Percentiles rank a stretch among this genome's conserved stretches.
Evolutionary conservation across 495 filamentous ascomycete genomes (phyloP).

Genomic region (Penicillium pulvis): DNA sequence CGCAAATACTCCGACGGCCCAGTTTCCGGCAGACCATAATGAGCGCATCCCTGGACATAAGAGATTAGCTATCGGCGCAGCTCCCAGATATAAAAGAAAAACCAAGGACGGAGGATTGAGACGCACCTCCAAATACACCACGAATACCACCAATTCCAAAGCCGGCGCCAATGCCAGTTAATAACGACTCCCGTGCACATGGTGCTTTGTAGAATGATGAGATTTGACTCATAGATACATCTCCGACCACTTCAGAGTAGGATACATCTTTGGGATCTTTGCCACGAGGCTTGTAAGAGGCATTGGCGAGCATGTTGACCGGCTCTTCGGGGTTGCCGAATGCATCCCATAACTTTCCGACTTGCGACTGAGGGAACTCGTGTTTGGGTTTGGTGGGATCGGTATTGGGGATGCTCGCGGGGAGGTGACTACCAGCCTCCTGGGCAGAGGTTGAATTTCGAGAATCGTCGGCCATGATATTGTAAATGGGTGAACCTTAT

Average conservation of each 20-base stretch:
- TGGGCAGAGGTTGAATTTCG: slow-evolving; percentile 32
- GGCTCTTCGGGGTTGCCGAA: slow-evolving; percentile 52
- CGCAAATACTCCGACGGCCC: slow-evolving; percentile 78
- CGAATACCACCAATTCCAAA: slow-evolving; percentile 71
- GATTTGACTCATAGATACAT: slow-evolving; percentile 69
- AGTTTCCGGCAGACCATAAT: slow-evolving; percentile 67
- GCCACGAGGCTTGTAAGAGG: slow-evolving; percentile 48
- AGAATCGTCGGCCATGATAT: slow-evolving; percentile 59
- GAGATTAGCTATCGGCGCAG: slow-evolving; percentile 9
- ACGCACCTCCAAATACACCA: slow-evolving; percentile 72
- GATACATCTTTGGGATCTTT: slow-evolving; percentile 47
- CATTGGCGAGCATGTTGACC: slow-evolving; percentile 51
- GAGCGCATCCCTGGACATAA: slow-evolving; percentile 41
- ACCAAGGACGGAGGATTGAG: neutral
- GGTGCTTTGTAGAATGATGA: slow-evolving; percentile 74
- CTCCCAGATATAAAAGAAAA: neutral
- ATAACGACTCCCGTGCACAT: slow-evolving; percentile 78
- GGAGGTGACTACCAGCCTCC: slow-evolving; percentile 21
- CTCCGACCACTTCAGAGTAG: slow-evolving; percentile 64
- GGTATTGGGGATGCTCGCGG: slow-evolving; percentile 22
- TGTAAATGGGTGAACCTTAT: slow-evolving; percentile 1
- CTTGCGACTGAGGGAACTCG: slow-evolving; percentile 47
- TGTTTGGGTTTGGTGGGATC: slow-evolving; percentile 40
- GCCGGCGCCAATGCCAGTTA: slow-evolving; percentile 79
- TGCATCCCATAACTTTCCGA: slow-evolving; percentile 54